Percentiles rank a stretch among this genome's conserved stretches.
phyloP scores from a whole-genome alignment of 2,329 filamentous ascomycete species.

The Calonectria leucothoes region DNA sequence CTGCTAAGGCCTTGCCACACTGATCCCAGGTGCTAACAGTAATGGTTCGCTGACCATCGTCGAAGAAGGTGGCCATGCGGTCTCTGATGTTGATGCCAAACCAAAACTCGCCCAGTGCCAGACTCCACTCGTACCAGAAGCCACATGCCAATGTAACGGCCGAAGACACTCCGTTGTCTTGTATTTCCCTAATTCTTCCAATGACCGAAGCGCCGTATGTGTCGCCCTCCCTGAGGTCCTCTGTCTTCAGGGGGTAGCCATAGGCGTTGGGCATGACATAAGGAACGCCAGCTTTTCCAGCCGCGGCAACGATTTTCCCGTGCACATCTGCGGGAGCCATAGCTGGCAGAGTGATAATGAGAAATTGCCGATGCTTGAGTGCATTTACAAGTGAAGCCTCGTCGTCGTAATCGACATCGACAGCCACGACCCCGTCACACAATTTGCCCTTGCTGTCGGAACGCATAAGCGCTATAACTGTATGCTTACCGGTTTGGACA shows the following conservation, averaged over 20 bases:
- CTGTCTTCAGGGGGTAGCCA: slow-evolving; percentile 56
- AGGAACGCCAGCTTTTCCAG: slow-evolving; percentile 63
- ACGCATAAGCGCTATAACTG: slow-evolving; percentile 63
- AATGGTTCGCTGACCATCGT: slow-evolving; percentile 67
- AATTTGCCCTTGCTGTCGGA: slow-evolving; percentile 52
- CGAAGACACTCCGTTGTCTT: slow-evolving; percentile 53
- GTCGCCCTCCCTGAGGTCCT: slow-evolving; percentile 52
- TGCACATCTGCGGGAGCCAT: slow-evolving; percentile 58
- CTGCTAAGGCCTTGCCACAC: slow-evolving; percentile 65
- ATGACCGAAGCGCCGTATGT: slow-evolving; percentile 45
- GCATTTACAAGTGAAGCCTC: slow-evolving; percentile 57
- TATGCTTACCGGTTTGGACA: slow-evolving; percentile 59
- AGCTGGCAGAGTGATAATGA: slow-evolving; percentile 65
- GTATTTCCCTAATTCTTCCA: slow-evolving; percentile 50
- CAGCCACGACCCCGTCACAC: slow-evolving; percentile 56
- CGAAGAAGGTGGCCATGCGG: slow-evolving; percentile 57
- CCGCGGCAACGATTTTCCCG: slow-evolving; percentile 62
- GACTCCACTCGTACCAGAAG: slow-evolving; percentile 67
- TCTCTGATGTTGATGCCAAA: slow-evolving; percentile 63
- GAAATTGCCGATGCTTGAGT: slow-evolving; percentile 64
- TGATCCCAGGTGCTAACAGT: slow-evolving; percentile 70
- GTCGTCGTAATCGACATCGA: slow-evolving; percentile 58
- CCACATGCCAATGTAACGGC: slow-evolving; percentile 62
- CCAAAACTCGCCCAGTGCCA: slow-evolving; percentile 51
- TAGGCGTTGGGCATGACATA: slow-evolving; percentile 60